phyloP scores from a whole-genome alignment of 2,329 filamentous ascomycete genomes.

The Tolypocladium tropicale region DNA sequence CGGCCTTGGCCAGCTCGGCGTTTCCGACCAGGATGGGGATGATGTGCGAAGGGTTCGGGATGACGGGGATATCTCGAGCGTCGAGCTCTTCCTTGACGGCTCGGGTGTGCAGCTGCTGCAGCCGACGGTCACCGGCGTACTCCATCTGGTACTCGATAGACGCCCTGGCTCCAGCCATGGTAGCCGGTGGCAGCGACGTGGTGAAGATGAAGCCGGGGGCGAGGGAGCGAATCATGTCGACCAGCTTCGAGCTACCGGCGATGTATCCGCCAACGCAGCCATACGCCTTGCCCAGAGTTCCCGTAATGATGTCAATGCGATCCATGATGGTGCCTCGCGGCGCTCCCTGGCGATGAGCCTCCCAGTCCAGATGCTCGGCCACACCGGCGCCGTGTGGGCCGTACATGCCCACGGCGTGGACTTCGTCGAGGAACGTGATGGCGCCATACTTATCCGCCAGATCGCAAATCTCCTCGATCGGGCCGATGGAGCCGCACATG shows the following conservation, averaged over 20 bases:
- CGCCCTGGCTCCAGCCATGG: slow-evolving; percentile 86
- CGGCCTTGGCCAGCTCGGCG: slow-evolving; percentile 82
- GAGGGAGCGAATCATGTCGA: slow-evolving; percentile 88
- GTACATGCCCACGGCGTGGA: slow-evolving; percentile 99
- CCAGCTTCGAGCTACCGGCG: slow-evolving; percentile 73
- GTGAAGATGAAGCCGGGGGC: slow-evolving; percentile 99
- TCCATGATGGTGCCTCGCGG: slow-evolving; percentile 84
- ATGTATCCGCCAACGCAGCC: slow-evolving; percentile 98
- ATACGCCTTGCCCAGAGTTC: slow-evolving; percentile 94
- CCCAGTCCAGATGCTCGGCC: slow-evolving; percentile 92
- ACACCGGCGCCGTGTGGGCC: slow-evolving; percentile 92
- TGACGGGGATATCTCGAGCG: slow-evolving; percentile 81
- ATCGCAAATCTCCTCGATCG: slow-evolving; percentile 92
- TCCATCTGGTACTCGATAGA: slow-evolving; percentile 91
- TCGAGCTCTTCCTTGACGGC: slow-evolving; percentile 80
- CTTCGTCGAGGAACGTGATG: slow-evolving; percentile 95
- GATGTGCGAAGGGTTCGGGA: slow-evolving; percentile 96
- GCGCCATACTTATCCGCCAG: slow-evolving; percentile 96
- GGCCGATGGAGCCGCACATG: slow-evolving; percentile 97
- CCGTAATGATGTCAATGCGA: slow-evolving; percentile 94
- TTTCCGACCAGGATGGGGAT: slow-evolving; percentile 89
- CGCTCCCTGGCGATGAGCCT: slow-evolving; percentile 66
- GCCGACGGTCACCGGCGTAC: slow-evolving; percentile 74
- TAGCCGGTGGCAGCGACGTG: slow-evolving; percentile 87
- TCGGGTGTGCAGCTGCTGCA: slow-evolving; percentile 94